phyloP scores from a whole-genome alignment of 768 basidiomycete species.

The Boletus reticulatus region DNA sequence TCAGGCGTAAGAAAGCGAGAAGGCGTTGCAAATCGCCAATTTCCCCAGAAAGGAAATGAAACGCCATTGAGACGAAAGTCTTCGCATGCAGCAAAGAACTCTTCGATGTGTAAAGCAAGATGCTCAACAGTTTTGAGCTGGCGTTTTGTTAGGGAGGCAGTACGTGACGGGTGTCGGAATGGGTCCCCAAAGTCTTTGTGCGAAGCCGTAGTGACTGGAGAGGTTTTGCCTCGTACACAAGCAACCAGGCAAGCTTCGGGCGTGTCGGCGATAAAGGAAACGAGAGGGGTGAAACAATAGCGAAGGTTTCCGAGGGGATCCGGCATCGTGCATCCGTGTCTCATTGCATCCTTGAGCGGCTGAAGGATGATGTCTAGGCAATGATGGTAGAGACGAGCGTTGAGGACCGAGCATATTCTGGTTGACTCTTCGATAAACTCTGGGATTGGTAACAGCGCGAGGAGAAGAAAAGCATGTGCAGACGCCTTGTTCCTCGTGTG shows the following conservation, averaged over 20 bases:
- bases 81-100: background rate
- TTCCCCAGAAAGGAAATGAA: background rate
- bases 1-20: background rate
- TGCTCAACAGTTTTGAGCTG: too few relatives aligned
- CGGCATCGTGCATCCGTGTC: background rate
- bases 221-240: background rate
- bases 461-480: too few relatives aligned
- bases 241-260: background rate
- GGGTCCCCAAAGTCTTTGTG: background rate
- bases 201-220: background rate
- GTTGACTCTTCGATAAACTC: too few relatives aligned
- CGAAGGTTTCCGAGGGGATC: background rate
- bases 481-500: too few relatives aligned
- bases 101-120: background rate
- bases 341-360: background rate
- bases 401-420: background rate
- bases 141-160: background rate
- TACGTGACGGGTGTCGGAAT: background rate
- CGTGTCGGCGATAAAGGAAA: background rate
- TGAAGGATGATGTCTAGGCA: background rate
- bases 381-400: background rate
- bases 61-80: background rate
- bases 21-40: background rate
- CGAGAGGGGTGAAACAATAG: background rate
- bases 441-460: too few relatives aligned